Percentiles rank a stretch among this genome's conserved stretches.
Evolutionary conservation across 2,329 filamentous ascomycete genomes (phyloP).

Genomic region (Thelonectria blattea): DNA sequence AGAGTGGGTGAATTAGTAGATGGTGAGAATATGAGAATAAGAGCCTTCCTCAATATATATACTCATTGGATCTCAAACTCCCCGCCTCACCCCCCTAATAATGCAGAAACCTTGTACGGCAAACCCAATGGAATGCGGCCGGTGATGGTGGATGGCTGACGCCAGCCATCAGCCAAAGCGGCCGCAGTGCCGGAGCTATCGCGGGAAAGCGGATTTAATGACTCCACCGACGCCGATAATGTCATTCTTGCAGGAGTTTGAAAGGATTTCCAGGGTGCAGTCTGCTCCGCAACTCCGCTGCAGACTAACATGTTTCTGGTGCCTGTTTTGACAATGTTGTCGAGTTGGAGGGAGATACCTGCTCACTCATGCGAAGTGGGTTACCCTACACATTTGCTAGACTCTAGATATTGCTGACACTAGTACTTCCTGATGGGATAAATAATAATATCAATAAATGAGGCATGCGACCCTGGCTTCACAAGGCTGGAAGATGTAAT

Average conservation of each 20-base stretch:
- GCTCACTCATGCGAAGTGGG: not conserved
- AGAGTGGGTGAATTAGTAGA: not conserved
- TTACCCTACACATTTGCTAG: not conserved
- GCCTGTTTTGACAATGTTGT: not conserved
- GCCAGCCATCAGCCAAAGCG: conserved; percentile 21
- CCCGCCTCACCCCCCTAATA: not conserved
- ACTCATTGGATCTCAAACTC: not conserved
- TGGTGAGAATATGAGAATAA: not conserved
- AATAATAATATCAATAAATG: too few species aligned
- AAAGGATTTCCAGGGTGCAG: not conserved
- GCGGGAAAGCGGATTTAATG: conserved; percentile 13
- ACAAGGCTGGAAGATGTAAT: too few species aligned
- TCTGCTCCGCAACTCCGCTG: conserved; percentile 13
- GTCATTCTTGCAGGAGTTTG: not conserved
- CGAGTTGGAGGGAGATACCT: too few species aligned
- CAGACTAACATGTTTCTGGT: not conserved
- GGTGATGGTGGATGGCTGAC: not conserved
- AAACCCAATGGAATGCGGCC: not conserved
- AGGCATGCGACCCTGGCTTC: too few species aligned
- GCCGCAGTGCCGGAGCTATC: not conserved
- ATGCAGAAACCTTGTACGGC: not conserved
- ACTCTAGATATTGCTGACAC: not conserved
- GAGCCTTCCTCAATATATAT: conserved; percentile 1
- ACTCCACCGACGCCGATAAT: not conserved
- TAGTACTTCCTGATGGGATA: too few species aligned